Base-by-base conservation (phyloP, 306 rosid species). In the Lathyrus oleraceus region DNA sequence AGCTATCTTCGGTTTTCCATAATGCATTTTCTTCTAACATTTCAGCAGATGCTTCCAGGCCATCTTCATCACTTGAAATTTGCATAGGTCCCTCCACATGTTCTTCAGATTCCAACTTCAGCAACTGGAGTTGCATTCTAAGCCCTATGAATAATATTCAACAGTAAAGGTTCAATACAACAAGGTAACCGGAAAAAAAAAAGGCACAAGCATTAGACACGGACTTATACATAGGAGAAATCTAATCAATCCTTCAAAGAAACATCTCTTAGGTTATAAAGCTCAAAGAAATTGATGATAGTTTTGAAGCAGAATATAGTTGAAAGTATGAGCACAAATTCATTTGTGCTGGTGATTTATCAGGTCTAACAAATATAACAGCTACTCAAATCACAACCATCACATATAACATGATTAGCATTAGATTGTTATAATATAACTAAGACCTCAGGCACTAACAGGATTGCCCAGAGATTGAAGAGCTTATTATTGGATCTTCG, bases 61-160 rank as follows among this genome's bases (percentile, higher is more conserved):
- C 77, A 62, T 91, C 99, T 71, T 95, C 96, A 48, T 95, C 99
- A 51, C 97, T 86, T 20, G 90, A 84, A 58, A 81, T 13, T 51
- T 59, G 79, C 85, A 81, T 71, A 70, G 85, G 58, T 60, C 90
- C 95, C 75, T 88, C 96, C 32, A 67, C 84, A 39, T 80, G 80
- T 10, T 85, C 84, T 58, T 91, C 91, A 14, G 95, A 86, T 82
- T 85, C 99, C 72, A 72, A 69, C 89, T 87, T 95, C 69, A 95
- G 91, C 82, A 91, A 76, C 85, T 87, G 84, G 84, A 95, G 97
- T 82, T 95, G 99, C 91, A 87, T 83, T 68, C 96, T 87, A 66
- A 95, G 99, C 67, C 95, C 99, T 95, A 71, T 35, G 10, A 35
- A 35, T 35, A 35, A 35, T 47, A 51, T 25, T 25, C 38, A 77